A percentile compares a stretch with the other conserved stretches of the same genome.
Evolutionary conservation across 1,284 basidiomycete species (phyloP).

Genomic region (Sanghuangporus weigelae): DNA sequence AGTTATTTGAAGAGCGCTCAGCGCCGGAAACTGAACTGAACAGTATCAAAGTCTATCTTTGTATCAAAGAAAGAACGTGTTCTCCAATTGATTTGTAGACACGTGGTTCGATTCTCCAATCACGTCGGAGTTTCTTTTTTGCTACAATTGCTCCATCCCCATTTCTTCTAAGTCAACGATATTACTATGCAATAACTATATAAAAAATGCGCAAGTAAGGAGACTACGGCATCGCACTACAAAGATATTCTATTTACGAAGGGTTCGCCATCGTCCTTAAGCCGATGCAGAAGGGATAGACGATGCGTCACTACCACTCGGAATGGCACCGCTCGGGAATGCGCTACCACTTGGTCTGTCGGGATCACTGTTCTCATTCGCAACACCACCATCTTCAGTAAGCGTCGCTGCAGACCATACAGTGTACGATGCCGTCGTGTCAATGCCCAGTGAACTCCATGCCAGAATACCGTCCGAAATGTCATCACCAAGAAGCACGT

Average conservation of each 20-base stretch:
- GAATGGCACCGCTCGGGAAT: not conserved
- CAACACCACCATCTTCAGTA: conserved; percentile 2
- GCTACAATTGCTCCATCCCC: too few species aligned
- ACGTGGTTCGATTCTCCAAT: too few species aligned
- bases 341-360: not conserved
- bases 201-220: not conserved
- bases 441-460: not conserved
- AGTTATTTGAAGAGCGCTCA: too few species aligned
- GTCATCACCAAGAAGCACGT: conserved; percentile 6
- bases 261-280: not conserved
- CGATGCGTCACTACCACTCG: not conserved
- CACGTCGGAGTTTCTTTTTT: too few species aligned
- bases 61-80: too few species aligned
- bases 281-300: not conserved
- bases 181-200: too few species aligned
- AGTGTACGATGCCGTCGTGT: conserved; percentile 2
- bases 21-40: too few species aligned
- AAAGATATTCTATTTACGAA: not conserved
- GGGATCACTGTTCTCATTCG: not conserved
- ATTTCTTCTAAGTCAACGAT: too few species aligned
- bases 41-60: too few species aligned
- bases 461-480: conserved; percentile 7
- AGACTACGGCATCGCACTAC: not conserved
- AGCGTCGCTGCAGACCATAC: not conserved
- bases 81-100: too few species aligned